phyloP scores from a whole-genome alignment of 2,329 filamentous ascomycete genomes.

The Thielaviopsis euricoi region DNA sequence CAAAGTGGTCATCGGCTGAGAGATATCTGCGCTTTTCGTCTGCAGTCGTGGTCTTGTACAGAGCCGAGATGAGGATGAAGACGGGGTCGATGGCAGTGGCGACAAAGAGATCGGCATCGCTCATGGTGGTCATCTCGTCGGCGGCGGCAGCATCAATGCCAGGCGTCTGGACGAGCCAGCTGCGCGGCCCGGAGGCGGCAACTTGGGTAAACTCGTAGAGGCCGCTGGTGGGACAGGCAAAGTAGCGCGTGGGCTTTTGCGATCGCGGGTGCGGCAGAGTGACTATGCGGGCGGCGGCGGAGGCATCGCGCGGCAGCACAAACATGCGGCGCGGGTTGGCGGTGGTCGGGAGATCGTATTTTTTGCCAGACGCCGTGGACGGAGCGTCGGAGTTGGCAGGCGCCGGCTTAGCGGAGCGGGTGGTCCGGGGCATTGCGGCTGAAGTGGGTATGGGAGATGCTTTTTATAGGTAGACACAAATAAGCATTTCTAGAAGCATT shows the following conservation, averaged over 20 bases:
- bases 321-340: slow-evolving; percentile 38
- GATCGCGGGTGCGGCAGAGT: slow-evolving; percentile 44
- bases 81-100: slow-evolving; percentile 72
- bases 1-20: slow-evolving; percentile 55
- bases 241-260: slow-evolving; percentile 37
- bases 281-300: slow-evolving; percentile 38
- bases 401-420: slow-evolving; percentile 25
- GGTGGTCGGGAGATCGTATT: slow-evolving; percentile 25
- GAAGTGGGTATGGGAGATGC: background rate
- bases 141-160: slow-evolving; percentile 5
- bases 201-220: slow-evolving; percentile 47
- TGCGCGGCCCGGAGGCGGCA: slow-evolving; percentile 33
- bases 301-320: slow-evolving; percentile 40
- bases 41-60: slow-evolving; percentile 29
- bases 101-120: slow-evolving; percentile 56
- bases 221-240: slow-evolving; percentile 43
- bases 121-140: slow-evolving; percentile 4
- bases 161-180: slow-evolving; percentile 42
- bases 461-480: no score
- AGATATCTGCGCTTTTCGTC: slow-evolving; percentile 47
- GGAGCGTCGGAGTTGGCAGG: slow-evolving; percentile 17
- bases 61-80: slow-evolving; percentile 64
- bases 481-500: no score
- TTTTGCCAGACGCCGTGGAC: slow-evolving; percentile 18
- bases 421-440: slow-evolving; percentile 30